Base-by-base conservation (phyloP, 1,139 yeast species). In the Hyphopichia burtonii region DNA sequence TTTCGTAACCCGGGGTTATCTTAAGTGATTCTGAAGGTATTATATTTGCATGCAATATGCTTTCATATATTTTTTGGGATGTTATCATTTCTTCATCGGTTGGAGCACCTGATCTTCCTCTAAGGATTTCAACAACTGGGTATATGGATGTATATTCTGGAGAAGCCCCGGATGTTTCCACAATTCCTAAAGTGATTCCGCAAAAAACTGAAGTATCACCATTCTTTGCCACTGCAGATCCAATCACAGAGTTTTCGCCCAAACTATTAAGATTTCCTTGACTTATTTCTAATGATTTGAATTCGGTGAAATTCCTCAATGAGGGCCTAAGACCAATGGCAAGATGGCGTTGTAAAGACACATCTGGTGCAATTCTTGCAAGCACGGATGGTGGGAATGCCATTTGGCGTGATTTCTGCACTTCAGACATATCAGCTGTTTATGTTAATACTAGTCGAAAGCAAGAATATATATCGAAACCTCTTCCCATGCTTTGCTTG, bases 61-160 rank as follows among this genome's bases (percentile, higher is more conserved):
- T 63, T 51, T 87, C 88, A 54, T 79, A 81, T 27, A 88, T 55
- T 44, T 72, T 71, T 59, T 88, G 96, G 3, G 95, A 80, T 28
- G 87, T 57, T 25, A 79, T 81, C 86, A 88, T 89, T 61, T 91
- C 97, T 64, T 91, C 97, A 51, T 84, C 90, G 1, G 94, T 83
- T 18, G 97, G 97, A 2, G 93, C 89, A 30, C 90, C 88, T 11
- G 71, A 60, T 43, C 89, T 71, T 16, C 96, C 96, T 44, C 94
- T 71, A 43, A 83, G 78, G 14, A 89, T 79, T 52, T 88, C 94
- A 10, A 91, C 91, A 36, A 87, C 84, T 0, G 96, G 94, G 56
- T 78, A 89, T 0, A 85, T 74, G 0, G 83, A 62, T 1, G 82
- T 64, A 49, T 59, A 68, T 14, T 16, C 12, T 8, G 37, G 66